Evolutionary conservation across 2,329 filamentous ascomycete species (phyloP), one percentile per base, ranked within the genome.

Genomic region (Cadophora malorum): DNA sequence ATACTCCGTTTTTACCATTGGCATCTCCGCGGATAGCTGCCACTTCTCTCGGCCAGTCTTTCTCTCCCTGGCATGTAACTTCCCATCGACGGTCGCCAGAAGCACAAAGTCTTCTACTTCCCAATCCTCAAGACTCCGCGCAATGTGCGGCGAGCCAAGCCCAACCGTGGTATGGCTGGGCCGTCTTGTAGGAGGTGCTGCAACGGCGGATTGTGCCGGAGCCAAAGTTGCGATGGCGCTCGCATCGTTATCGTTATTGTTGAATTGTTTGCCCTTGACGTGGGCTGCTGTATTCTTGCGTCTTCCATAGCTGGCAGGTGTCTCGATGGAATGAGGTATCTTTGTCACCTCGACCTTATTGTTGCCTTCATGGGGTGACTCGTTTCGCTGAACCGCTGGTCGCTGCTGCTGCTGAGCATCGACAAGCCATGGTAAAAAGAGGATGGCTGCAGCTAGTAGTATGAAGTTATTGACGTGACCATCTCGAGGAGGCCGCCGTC

Each of bases 51-150:
- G 86, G 75, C 96, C 96, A 63, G 91, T 96, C 79, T 90, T 91
- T 76, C 96, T 89, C 83, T 97, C 93, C 80, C 90, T 90, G 79
- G 95, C 94, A 83, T 97, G 92, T 77, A 98, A 88, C 79, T 93
- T 92, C 86, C 96, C 96, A 86, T 98, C 94, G 88, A 98, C 92
- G 88, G 96, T 98, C 92, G 96, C 95, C 91, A 99, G 86, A 85
- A 99, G 93, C 84, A 98, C 92, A 88, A 97, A 97, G 86, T 98
- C 94, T 92, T 98, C 95, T 83, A 97, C 94, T 91, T 97, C 93
- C 95, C 95, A 98, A 84, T 97, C 95, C 88, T 94, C 91, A 88
- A 98, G 86, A 86, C 91, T 96, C 89, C 95, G 94, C 94, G 94
- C 95, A 91, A 86, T 67, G 80, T 92, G 91, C 90, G 90, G 91